These are phyloP conservation scores for Lactarius vividus DNA, from an alignment of 768 basidiomycete species.

Conservation along the genomic window DNA sequence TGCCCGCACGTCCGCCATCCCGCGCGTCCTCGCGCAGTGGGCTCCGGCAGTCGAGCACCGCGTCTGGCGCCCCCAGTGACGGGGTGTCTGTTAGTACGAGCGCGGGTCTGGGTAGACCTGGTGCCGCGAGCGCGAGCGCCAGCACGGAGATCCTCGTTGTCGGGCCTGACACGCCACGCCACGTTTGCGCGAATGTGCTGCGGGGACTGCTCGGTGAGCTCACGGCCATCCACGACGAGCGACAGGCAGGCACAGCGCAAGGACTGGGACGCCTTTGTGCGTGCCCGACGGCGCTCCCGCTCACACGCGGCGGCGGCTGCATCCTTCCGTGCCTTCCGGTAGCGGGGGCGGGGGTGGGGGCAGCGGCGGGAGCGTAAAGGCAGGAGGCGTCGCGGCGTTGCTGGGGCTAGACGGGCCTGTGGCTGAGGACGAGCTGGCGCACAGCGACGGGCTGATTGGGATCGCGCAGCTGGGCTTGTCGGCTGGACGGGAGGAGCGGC, in stretches of 20 bases:
- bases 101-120: too few relatives aligned
- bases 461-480: constrained; percentile 85
- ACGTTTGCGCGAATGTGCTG: constrained; percentile 74
- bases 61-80: background rate
- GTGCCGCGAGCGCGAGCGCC: constrained; percentile 29
- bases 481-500: constrained; percentile 65
- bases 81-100: background rate
- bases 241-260: constrained; percentile 64
- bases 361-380: too few relatives aligned
- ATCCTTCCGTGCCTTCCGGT: constrained; percentile 25
- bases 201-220: constrained; percentile 71
- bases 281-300: constrained; percentile 44
- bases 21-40: constrained; percentile 13
- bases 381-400: constrained; percentile 54
- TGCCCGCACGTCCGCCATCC: constrained; percentile 1
- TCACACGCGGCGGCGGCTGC: constrained; percentile 37
- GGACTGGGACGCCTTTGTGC: constrained; percentile 90
- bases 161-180: constrained; percentile 61
- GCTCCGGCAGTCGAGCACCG: background rate
- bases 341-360: constrained; percentile 16
- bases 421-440: constrained; percentile 72
- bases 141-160: constrained; percentile 57
- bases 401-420: constrained; percentile 62
- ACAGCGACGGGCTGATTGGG: constrained; percentile 84
- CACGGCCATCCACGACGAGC: constrained; percentile 78